These are phyloP conservation scores for Pythium sp. DNA, from an alignment of 352 stramenopile species.

Conservation along the genomic window DNA sequence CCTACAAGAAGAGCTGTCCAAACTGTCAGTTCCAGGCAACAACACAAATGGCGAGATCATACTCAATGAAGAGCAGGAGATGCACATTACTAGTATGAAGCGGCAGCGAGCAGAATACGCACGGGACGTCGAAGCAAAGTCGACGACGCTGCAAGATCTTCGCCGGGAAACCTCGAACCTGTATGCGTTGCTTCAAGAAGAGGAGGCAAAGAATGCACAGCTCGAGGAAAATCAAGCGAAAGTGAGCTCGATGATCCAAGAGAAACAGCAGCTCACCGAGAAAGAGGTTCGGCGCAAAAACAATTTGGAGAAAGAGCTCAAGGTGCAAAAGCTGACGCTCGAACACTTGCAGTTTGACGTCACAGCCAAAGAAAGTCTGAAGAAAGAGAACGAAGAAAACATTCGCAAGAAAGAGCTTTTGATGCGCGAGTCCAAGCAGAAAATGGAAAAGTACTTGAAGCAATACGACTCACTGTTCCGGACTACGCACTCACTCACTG, in stretches of 20 bases:
- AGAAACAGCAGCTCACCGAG: slow-evolving; percentile 61
- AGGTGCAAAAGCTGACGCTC: slow-evolving; percentile 62
- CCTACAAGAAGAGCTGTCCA: slow-evolving; percentile 62
- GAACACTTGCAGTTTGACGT: slow-evolving; percentile 46
- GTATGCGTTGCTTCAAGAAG: slow-evolving; percentile 55
- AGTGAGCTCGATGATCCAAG: slow-evolving; percentile 40
- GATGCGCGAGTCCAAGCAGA: slow-evolving; percentile 78
- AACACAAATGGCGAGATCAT: slow-evolving; percentile 34
- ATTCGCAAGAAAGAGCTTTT: slow-evolving; percentile 64
- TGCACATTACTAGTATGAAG: slow-evolving; percentile 67
- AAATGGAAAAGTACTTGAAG: slow-evolving; percentile 88
- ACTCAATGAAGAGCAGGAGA: slow-evolving; percentile 70
- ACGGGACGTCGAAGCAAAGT: slow-evolving; percentile 71
- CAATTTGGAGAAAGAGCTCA: slow-evolving; percentile 67
- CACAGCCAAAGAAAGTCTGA: slow-evolving; percentile 36
- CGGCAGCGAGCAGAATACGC: slow-evolving; percentile 64
- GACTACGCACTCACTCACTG: slow-evolving; percentile 70
- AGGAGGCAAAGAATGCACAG: slow-evolving; percentile 56
- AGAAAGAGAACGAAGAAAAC: slow-evolving; percentile 59
- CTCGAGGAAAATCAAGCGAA: slow-evolving; percentile 54
- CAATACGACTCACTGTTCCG: slow-evolving; percentile 85
- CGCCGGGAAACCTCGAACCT: slow-evolving; percentile 65
- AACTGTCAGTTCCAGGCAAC: slow-evolving; percentile 41
- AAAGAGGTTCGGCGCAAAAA: slow-evolving; percentile 63
- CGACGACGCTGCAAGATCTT: slow-evolving; percentile 60